Conservation (phyloP, 148 eudicot species). For the Vaccinium darrowii region DNA sequence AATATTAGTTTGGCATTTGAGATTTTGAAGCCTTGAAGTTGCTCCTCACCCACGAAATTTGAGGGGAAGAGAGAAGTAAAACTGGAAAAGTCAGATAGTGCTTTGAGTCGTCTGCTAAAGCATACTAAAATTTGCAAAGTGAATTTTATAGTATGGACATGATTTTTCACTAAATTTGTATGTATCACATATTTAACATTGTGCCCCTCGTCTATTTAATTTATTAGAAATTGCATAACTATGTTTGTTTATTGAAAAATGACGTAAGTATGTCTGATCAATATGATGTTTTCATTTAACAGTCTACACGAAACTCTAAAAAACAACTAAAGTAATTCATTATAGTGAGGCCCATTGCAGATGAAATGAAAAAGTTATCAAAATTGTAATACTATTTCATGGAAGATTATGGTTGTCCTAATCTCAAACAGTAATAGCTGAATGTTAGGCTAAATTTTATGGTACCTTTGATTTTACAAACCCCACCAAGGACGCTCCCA, state of each 20-base stretch:
- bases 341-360: too few relatives aligned
- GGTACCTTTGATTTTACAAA: constrained; percentile 8
- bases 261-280: background rate
- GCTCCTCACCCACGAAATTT: background rate
- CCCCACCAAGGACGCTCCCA: constrained; percentile 22
- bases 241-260: background rate
- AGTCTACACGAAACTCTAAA: background rate
- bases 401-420: background rate
- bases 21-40: background rate
- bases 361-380: too few relatives aligned
- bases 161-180: too few relatives aligned
- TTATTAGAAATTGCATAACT: background rate
- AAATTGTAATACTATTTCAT: too few relatives aligned
- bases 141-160: too few relatives aligned
- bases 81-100: too few relatives aligned
- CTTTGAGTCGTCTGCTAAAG: too few relatives aligned
- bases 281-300: background rate
- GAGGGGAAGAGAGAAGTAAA: background rate
- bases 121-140: too few relatives aligned
- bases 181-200: too few relatives aligned
- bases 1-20: background rate
- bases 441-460: constrained; percentile 8
- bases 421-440: constrained; percentile 25
- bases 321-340: too few relatives aligned
- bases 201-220: background rate